Evolutionary conservation across 768 basidiomycete genomes (phyloP), one percentile per base, ranked within the genome.

Genomic region (Trametopsis cervina): DNA sequence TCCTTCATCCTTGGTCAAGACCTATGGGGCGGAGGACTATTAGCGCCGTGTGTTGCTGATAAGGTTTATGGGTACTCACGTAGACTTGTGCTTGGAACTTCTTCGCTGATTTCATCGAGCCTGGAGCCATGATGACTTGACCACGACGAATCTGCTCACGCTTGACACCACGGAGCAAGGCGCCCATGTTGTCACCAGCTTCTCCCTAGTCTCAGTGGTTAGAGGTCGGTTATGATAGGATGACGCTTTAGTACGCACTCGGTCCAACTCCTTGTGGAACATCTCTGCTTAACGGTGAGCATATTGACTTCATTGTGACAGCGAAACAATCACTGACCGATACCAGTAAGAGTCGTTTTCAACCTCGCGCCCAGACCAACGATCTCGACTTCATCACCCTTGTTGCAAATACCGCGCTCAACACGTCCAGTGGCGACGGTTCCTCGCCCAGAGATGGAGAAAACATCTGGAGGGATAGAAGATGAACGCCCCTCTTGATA

Each of bases 211-310:
- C 35, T 23, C 43, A 42, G 23, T 20, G 21, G 9, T 12, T 42
- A n/a, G 38, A 21, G 4, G 40, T 38, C 29, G 27, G 54, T 46
- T 36, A 54, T 22, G 36, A 9, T 46, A 33, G 18, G 12, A 22
- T 1, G 2, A 17, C 36, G n/a, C 20, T 15, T 6, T 17, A 7
- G n/a, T 12, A 46, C 76, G 36, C 67, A 85, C 88, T 47, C 93
- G 83, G 29, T 99, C 96, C 47, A 99, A 81, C 71, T 99, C 96
- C 75, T 96, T 97, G 77, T 96, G 95, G 83, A 98, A 98, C 91
- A 96, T 97, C 70, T 97, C 95, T 93, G 57, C 15, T 54, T 35
- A 22, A 40, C 42, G 18, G 23, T 37, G 15, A 25, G 33, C 13
- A 26, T 2, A n/a, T 25, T 4, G 53, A 44, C 12, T 2, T 40